A percentile compares a stretch with the other conserved stretches of the same genome.
These are phyloP conservation scores for Quercus cerris DNA, from an alignment of 306 rosid species.

Conservation along the genomic window DNA sequence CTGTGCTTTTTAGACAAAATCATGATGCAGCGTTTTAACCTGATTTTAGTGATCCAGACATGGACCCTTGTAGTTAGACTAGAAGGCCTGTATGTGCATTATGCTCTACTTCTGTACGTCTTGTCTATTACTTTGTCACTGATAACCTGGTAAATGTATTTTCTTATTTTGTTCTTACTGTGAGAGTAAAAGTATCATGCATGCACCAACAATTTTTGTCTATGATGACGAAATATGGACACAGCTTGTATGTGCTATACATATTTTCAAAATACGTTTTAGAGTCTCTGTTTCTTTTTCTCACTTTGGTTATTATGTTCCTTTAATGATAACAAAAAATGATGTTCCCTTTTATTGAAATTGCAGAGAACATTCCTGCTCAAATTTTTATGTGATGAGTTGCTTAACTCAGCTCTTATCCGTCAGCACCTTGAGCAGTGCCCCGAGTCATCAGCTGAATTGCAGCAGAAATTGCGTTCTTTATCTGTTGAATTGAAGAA, in stretches of 20 bases:
- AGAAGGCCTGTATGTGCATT: neutral
- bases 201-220: neutral
- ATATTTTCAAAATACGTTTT: conserved; percentile 7
- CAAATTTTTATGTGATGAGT: conserved; percentile 87
- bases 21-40: neutral
- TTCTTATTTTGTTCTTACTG: neutral
- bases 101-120: neutral
- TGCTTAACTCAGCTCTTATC: conserved; percentile 68
- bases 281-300: conserved; percentile 8
- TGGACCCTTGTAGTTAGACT: neutral
- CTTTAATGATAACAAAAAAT: neutral
- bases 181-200: neutral
- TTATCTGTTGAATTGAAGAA: conserved; percentile 73
- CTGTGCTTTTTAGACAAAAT: neutral
- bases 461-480: conserved; percentile 84
- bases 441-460: conserved; percentile 68
- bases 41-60: neutral
- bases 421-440: conserved; percentile 95
- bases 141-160: neutral
- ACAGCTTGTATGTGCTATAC: conserved; percentile 5
- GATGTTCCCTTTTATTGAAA: conserved; percentile 17
- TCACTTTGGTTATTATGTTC: conserved; percentile 3
- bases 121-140: neutral
- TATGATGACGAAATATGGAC: neutral
- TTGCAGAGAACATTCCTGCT: conserved; percentile 82